Base-by-base conservation (phyloP, 163 green algal genomes). In the Scenedesmus sp. region DNA sequence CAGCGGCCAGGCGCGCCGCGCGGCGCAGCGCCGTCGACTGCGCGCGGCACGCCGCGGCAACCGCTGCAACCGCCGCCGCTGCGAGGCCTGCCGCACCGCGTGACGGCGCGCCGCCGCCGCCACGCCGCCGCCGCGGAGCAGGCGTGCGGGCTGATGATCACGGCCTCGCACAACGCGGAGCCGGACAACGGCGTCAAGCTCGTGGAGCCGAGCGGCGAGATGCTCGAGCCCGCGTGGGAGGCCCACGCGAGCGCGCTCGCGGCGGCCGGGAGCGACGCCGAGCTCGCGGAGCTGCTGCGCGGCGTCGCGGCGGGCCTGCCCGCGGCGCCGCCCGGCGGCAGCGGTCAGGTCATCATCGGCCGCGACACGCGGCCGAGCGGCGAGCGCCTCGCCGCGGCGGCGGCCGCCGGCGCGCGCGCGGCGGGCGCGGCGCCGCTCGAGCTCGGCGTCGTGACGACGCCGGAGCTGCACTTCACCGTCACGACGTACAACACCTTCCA, bases 131-230 rank as follows among this genome's bases (percentile, higher is more conserved):
- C 2, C 76, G 78, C 0, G 47, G 10, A 33, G 36, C 69, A 78
- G 26, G 66, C 82, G 20, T 96, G 90, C 31, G 96, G 96, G 17
- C 71, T 99, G 20, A 94, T 98, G 85, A 90, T 99, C 63, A 99
- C 96, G 9, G 96, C 96, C 36, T 98, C 92, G 1, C 96, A 99
- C 88, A 99, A 99, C 82, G 94, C 94, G 4, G 92, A 86, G 10
- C 42, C 72, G 3, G 96, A 99, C 90, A 99, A 99, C 76, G 96
- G 96, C 26, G 92, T 99, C n/a, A 99, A 99, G 85, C 87, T 99
- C 56, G 89, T 97, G 1, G 96, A 98, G 20, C 90, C 91, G 0
- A 84, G 73, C 22, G 96, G 89, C 0, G 86, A 87, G 47, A 91
- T 93, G 87, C 73, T 93, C 45, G 33, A 74, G 26, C 79, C 66